phyloP scores from a whole-genome alignment of 2,329 filamentous ascomycete species.

The Botrytis medusae region DNA sequence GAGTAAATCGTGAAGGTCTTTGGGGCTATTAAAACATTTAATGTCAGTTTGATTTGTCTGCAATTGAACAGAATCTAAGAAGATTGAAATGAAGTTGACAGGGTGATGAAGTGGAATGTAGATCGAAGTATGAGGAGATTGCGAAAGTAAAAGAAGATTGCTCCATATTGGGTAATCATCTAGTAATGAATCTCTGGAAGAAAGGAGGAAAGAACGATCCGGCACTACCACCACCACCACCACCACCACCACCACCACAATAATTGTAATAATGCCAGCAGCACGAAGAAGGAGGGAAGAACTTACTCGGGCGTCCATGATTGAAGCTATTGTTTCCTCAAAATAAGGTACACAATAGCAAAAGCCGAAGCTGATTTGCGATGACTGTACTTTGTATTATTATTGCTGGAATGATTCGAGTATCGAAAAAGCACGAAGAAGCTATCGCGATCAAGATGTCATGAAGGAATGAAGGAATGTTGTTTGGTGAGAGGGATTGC shows the following conservation, averaged over 20 bases:
- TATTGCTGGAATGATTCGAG: neutral
- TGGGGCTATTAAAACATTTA: conserved; percentile 59
- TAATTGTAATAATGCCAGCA: neutral
- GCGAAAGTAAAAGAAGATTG: conserved; percentile 5
- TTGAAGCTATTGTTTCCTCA: conserved; percentile 11
- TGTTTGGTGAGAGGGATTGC: neutral
- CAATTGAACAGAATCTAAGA: conserved; percentile 22
- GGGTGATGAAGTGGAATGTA: conserved; percentile 28
- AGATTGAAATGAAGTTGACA: conserved; percentile 28
- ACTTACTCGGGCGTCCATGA: conserved; percentile 47
- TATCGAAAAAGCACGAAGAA: conserved; percentile 12
- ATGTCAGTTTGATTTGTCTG: conserved; percentile 30
- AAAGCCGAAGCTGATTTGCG: conserved; percentile 8
- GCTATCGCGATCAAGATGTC: conserved; percentile 34
- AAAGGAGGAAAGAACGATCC: conserved; percentile 14
- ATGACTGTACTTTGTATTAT: neutral
- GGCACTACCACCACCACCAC: neutral
- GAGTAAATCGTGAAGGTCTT: conserved; percentile 59
- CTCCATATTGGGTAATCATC: neutral
- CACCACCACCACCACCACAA: neutral
- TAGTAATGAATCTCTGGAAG: neutral
- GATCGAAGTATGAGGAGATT: conserved; percentile 22
- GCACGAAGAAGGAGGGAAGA: conserved; percentile 9
- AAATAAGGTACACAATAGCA: neutral
- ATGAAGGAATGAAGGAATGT: conserved; percentile 16